Conservation (phyloP, 257 asterid genomes). For the Gardenia jasminoides region DNA sequence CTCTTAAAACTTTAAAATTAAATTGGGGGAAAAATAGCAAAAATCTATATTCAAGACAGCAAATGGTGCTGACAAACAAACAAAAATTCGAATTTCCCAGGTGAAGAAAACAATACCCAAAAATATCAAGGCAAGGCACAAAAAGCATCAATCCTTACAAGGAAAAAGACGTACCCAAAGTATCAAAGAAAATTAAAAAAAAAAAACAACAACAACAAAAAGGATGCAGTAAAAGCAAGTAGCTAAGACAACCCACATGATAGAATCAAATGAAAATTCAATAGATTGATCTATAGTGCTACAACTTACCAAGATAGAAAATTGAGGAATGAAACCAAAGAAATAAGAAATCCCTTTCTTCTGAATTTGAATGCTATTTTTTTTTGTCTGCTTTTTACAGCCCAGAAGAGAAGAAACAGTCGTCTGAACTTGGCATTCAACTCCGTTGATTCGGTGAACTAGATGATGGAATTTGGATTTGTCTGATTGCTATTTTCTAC, state of each 20-base stretch:
- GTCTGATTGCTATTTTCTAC: not conserved
- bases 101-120: not conserved
- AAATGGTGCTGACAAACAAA: not conserved
- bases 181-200: not conserved
- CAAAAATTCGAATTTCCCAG: not conserved
- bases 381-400: not conserved
- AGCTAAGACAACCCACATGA: slow-evolving; percentile 11
- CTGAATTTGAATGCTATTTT: not conserved
- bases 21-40: not conserved
- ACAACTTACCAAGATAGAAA: not conserved
- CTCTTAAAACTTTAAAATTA: not conserved
- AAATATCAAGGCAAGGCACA: not conserved
- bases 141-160: not conserved
- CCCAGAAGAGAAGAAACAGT: not conserved
- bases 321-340: not conserved
- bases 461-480: not conserved
- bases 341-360: not conserved
- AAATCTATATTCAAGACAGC: not conserved
- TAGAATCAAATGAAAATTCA: not conserved
- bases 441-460: not conserved
- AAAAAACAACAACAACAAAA: not conserved
- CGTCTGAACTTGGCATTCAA: no score
- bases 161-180: not conserved
- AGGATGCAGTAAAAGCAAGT: not conserved
- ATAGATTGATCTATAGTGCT: not conserved